Evolutionary conservation across 2,329 filamentous ascomycete genomes (phyloP).

Genomic region (Blastomyces gilchristii): DNA sequence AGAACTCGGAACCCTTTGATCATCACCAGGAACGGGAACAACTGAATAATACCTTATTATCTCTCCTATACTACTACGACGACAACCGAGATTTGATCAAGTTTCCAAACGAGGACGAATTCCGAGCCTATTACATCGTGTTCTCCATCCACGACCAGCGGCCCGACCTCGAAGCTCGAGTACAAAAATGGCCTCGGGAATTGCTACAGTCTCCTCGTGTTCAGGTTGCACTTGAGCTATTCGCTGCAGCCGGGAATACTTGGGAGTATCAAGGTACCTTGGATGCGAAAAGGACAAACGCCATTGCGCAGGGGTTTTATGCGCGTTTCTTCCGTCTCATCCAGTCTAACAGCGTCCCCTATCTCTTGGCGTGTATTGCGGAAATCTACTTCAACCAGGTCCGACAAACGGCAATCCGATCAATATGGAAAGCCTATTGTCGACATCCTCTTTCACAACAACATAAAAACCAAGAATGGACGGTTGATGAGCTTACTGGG

Average conservation of each 20-base stretch:
- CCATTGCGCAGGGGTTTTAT: constrained; percentile 50
- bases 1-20: constrained; percentile 45
- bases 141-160: constrained; percentile 44
- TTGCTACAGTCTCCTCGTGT: constrained; percentile 45
- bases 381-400: constrained; percentile 53
- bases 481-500: constrained; percentile 41
- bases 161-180: constrained; percentile 48
- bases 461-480: constrained; percentile 47
- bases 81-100: constrained; percentile 41
- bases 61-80: constrained; percentile 52
- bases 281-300: constrained; percentile 39
- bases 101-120: constrained; percentile 53
- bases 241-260: constrained; percentile 45
- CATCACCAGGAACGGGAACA: constrained; percentile 54
- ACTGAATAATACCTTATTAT: constrained; percentile 52
- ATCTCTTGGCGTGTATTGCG: constrained; percentile 54
- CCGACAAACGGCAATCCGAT: constrained; percentile 46
- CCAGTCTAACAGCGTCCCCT: constrained; percentile 46
- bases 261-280: constrained; percentile 44
- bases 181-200: constrained; percentile 45
- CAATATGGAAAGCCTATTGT: constrained; percentile 45
- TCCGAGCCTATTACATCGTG: constrained; percentile 52
- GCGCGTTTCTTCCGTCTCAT: constrained; percentile 48
- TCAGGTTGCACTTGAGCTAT: constrained; percentile 47
- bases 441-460: constrained; percentile 39